Evolutionary conservation across 768 basidiomycete genomes (phyloP).

Genomic region (Tulasnella sp.): DNA sequence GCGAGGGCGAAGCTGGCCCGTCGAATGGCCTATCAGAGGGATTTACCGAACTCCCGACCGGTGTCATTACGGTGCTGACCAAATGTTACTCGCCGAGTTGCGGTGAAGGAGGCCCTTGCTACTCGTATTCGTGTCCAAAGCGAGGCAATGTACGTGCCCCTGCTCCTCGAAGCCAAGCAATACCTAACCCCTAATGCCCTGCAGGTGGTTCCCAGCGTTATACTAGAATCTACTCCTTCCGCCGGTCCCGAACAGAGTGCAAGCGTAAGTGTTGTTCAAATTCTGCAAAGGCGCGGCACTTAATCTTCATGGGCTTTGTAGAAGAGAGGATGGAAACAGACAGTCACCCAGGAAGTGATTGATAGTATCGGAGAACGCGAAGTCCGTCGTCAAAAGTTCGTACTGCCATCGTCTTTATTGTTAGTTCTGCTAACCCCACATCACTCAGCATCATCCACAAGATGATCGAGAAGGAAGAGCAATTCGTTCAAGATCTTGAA

Average conservation of each 20-base stretch:
- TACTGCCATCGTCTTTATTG: constrained; percentile 1
- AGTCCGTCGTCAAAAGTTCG: constrained; percentile 68
- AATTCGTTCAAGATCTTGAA: constrained; percentile 82
- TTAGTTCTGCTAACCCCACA: not conserved
- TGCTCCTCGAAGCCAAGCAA: constrained; percentile 5
- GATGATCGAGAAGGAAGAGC: constrained; percentile 79
- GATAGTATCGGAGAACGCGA: constrained; percentile 63
- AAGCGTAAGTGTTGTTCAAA: not conserved
- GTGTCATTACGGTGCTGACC: constrained; percentile 82
- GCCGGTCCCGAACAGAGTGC: not conserved
- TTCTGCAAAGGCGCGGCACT: not conserved
- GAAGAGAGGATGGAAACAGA: constrained; percentile 46
- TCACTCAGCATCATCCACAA: constrained; percentile 62
- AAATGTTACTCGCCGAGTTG: constrained; percentile 86
- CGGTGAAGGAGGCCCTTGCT: constrained; percentile 70
- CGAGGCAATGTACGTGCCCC: constrained; percentile 19
- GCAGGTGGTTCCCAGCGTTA: not conserved
- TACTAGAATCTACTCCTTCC: not conserved
- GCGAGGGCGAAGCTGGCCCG: constrained; percentile 13
- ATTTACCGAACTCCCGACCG: constrained; percentile 67
- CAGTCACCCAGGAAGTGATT: constrained; percentile 44
- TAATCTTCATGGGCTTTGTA: constrained; percentile 19
- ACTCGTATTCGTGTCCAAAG: constrained; percentile 59
- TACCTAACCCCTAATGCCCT: not conserved
- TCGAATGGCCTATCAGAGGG: constrained; percentile 55